Conservation (phyloP, 192 early-diverging fungal genomes). For the Backusella macrospora region DNA sequence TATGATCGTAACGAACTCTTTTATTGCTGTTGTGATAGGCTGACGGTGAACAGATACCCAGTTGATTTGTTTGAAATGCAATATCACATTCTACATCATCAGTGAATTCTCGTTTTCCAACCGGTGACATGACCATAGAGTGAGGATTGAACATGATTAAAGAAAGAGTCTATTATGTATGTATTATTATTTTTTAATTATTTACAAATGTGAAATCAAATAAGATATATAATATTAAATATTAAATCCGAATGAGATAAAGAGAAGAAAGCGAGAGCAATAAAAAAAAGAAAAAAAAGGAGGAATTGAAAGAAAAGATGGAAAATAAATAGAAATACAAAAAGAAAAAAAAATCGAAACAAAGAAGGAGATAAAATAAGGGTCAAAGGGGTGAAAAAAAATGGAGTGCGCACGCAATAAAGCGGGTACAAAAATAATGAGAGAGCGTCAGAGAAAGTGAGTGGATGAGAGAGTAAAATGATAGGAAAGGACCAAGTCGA, state of each 20-base stretch:
- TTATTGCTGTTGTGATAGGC: background rate
- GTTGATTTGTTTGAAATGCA: constrained; percentile 16
- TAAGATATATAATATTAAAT: background rate
- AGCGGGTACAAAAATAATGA: no score
- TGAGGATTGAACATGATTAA: constrained; percentile 8
- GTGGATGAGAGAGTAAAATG: background rate
- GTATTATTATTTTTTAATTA: background rate
- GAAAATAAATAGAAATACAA: constrained; percentile 11
- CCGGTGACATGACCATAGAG: constrained; percentile 13
- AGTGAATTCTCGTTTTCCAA: constrained; percentile 11
- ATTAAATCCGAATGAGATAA: background rate
- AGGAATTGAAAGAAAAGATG: constrained; percentile 1
- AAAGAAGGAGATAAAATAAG: constrained; percentile 23
- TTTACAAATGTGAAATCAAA: background rate
- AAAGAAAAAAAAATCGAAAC: constrained; percentile 13
- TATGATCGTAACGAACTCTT: constrained; percentile 16
- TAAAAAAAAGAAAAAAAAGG: background rate
- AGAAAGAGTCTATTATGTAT: background rate
- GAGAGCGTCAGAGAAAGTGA: background rate
- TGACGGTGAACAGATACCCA: constrained; percentile 4
- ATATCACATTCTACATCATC: constrained; percentile 9
- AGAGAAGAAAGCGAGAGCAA: background rate
- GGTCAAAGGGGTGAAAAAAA: constrained; percentile 2
- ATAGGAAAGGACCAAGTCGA: background rate
- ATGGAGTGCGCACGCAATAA: background rate